Percentiles rank a stretch among this genome's conserved stretches.
phyloP scores from a whole-genome alignment of 2,329 filamentous ascomycete genomes.

The Fusarium sp. region DNA sequence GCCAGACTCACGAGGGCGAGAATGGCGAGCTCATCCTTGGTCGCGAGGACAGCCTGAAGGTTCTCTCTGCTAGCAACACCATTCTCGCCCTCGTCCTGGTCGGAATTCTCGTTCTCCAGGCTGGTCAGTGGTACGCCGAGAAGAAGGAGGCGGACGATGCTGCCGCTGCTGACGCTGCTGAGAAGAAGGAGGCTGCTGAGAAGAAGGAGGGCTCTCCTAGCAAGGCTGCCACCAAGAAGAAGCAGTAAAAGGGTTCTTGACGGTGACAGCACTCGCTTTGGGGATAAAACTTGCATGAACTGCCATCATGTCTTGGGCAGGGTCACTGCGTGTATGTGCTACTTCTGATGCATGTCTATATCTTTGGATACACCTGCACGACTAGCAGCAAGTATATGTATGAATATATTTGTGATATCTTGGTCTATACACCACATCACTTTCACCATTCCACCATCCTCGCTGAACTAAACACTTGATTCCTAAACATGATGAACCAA shows the following conservation, averaged over 20 bases:
- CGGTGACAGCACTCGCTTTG: neutral
- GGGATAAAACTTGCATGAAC: neutral
- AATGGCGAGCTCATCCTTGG: slow-evolving; percentile 76
- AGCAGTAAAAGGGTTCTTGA: slow-evolving; percentile 45
- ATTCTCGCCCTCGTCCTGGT: slow-evolving; percentile 93
- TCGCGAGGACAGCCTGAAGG: slow-evolving; percentile 89
- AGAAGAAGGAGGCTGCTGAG: slow-evolving; percentile 55
- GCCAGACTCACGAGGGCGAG: slow-evolving; percentile 54
- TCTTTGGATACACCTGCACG: slow-evolving; percentile 1
- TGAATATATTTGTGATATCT: neutral
- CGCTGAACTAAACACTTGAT: neutral
- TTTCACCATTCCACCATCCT: neutral
- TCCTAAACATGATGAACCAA: neutral
- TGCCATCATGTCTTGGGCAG: slow-evolving; percentile 1
- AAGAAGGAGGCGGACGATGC: slow-evolving; percentile 88
- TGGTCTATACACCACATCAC: neutral
- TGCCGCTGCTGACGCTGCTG: slow-evolving; percentile 69
- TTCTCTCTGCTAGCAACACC: slow-evolving; percentile 93
- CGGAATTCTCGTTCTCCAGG: slow-evolving; percentile 92
- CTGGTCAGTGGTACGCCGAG: slow-evolving; percentile 98
- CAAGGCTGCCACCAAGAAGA: slow-evolving; percentile 52
- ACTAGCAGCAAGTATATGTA: slow-evolving; percentile 3
- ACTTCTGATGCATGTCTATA: neutral
- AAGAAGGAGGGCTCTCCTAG: slow-evolving; percentile 52
- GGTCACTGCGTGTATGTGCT: neutral